These are phyloP conservation scores for Przewalskia tangutica DNA, from an alignment of 257 asterid genomes.

Conservation along the genomic window DNA sequence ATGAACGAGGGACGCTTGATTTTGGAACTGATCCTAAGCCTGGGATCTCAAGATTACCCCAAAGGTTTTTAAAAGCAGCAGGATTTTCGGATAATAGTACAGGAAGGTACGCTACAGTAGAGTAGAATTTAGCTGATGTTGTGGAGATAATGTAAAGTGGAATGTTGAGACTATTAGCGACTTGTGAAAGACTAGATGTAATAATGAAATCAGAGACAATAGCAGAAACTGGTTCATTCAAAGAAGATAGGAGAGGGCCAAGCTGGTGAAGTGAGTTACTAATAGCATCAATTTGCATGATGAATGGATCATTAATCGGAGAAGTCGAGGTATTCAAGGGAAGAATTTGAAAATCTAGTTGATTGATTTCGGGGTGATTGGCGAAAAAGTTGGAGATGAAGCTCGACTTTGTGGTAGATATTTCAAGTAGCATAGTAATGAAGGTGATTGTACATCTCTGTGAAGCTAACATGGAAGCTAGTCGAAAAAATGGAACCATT, in stretches of 20 bases:
- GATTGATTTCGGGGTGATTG: constrained; percentile 16
- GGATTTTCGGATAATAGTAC: constrained; percentile 11
- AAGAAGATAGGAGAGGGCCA: constrained; percentile 9
- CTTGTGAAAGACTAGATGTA: constrained; percentile 15
- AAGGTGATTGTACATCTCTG: constrained; percentile 18
- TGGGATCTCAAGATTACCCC: constrained; percentile 10
- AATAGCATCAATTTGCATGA: constrained; percentile 8
- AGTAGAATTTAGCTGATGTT: constrained; percentile 28
- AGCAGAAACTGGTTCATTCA: constrained; percentile 13
- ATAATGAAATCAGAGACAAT: constrained; percentile 24
- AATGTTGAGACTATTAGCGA: constrained; percentile 11
- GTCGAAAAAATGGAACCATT: constrained; percentile 12
- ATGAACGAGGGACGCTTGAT: constrained; percentile 22
- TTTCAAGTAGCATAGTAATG: constrained; percentile 13
- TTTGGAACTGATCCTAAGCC: constrained; percentile 20
- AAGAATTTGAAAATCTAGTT: constrained; percentile 16
- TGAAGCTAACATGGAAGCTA: constrained; percentile 23
- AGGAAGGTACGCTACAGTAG: constrained; percentile 17
- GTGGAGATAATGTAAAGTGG: constrained; percentile 22
- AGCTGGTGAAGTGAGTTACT: constrained; percentile 13
- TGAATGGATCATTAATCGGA: constrained; percentile 16
- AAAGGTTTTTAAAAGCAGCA: background rate
- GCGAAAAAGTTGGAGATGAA: constrained; percentile 11
- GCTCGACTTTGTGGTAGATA: background rate
- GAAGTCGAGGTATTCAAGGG: background rate